Conservation (phyloP, 306 rosid species). For the barrel medic (Medicago truncatula) region MtrunA17r5.0-ANR NC_053048.1:49540501-49541000, state of each 20-base stretch:
- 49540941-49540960: slow-evolving; percentile 94
- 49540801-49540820: slow-evolving; percentile 19
- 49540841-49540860: not conserved
- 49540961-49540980: slow-evolving; percentile 97
- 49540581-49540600: slow-evolving; percentile 63
- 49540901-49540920: slow-evolving; percentile 99
- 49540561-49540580: slow-evolving; percentile 20
- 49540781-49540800: slow-evolving; percentile 30
- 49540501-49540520: slow-evolving; percentile 81
- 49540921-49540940: slow-evolving; percentile 97
- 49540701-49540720: slow-evolving; percentile 23
- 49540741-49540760: slow-evolving; percentile 23
- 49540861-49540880: slow-evolving; percentile 24
- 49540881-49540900: slow-evolving; percentile 60
- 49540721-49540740: slow-evolving; percentile 22
- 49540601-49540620: slow-evolving; percentile 96
- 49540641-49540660: slow-evolving; percentile 98
- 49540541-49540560: slow-evolving; percentile 19
- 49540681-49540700: slow-evolving; percentile 21
- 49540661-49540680: slow-evolving; percentile 89
- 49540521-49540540: slow-evolving; percentile 34
- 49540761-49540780: slow-evolving; percentile 37
- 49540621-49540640: slow-evolving; percentile 87
- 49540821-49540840: slow-evolving; percentile 9
- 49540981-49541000: slow-evolving; percentile 97